Evolutionary conservation across 2,329 filamentous ascomycete species (phyloP), one percentile per base, ranked within the genome.

Genomic region (Colletotrichum liaoningense): DNA sequence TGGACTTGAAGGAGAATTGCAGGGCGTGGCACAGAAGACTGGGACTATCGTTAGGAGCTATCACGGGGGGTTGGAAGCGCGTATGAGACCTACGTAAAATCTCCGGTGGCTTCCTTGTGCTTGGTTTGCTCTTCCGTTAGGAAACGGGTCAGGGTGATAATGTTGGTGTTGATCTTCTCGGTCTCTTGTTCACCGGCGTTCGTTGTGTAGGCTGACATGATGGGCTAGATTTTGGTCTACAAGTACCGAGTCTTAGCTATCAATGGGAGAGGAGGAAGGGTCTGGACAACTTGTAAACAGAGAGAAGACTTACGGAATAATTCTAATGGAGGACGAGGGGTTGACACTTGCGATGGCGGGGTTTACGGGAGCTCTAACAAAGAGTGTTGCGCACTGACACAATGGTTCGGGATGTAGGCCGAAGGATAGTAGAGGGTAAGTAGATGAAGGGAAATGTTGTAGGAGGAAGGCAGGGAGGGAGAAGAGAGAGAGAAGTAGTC

Each of bases 1-100:
- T 99, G 77, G 95, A 97, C 89, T 99, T 99, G 93, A 99, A 99
- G 77, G 97, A 96, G 88, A 98, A 99, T 85, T 98, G 97, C 73
- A 99, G 93, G 74, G 97, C 95, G 83, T 99, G 97, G 89, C 95
- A 98, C 73, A 99, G 91, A 66, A 99, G 90, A 79, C 95, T 98
- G 79, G 65, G 46, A 58, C 16, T 28, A 7, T 22, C 22, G 56
- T 73, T 54, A 76, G 63, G 33, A 56, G 54, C 26, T 11, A 35
- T 16, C 16, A 42, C 38, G 38, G 5, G 38, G 14, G 16, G 12
- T 33, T 14, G 46, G 38, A 4, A 35, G 35, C 30, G 26, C 38
- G 67, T 55, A 58, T 69, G 56, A 22, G 22, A 85, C 93, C 75
- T 89, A 98, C 95, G 97, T 99, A 86, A 99, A 99, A 86, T 99